Percentiles rank a stretch among this genome's conserved stretches.
phyloP scores from a whole-genome alignment of 306 rosid species.

The Pyrus pyrifolia region DNA sequence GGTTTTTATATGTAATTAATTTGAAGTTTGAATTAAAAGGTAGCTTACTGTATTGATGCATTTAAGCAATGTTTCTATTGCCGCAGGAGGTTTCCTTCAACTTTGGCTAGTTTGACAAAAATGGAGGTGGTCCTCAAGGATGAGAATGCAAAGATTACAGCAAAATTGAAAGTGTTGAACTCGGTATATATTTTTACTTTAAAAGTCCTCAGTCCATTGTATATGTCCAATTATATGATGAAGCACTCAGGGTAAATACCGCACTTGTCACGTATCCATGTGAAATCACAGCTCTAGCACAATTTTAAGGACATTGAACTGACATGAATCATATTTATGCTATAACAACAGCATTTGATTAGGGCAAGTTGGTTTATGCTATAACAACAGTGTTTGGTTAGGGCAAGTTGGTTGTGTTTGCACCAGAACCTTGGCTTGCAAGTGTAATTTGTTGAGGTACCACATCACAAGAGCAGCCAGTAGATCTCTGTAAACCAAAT shows the following conservation, averaged over 20 bases:
- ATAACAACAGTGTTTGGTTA: not conserved
- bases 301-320: not conserved
- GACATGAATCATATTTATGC: not conserved
- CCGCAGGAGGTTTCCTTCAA: constrained; percentile 79
- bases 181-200: constrained; percentile 44
- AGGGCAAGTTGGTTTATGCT: not conserved
- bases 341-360: not conserved
- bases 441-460: not conserved
- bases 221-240: not conserved
- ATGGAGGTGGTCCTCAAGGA: constrained; percentile 75
- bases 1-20: not conserved
- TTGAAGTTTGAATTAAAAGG: constrained; percentile 2
- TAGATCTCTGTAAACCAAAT: not conserved
- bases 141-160: constrained; percentile 77
- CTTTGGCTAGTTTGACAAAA: constrained; percentile 73
- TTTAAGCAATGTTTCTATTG: constrained; percentile 11
- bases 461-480: not conserved
- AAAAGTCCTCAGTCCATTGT: not conserved
- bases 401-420: not conserved
- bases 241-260: not conserved
- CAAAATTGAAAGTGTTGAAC: constrained; percentile 54
- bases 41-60: constrained; percentile 7
- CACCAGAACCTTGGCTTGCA: not conserved
- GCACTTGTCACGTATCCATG: not conserved
- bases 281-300: not conserved